Evolutionary conservation across 495 filamentous ascomycete species (phyloP).

Genomic region (Apodospora peruviana): DNA sequence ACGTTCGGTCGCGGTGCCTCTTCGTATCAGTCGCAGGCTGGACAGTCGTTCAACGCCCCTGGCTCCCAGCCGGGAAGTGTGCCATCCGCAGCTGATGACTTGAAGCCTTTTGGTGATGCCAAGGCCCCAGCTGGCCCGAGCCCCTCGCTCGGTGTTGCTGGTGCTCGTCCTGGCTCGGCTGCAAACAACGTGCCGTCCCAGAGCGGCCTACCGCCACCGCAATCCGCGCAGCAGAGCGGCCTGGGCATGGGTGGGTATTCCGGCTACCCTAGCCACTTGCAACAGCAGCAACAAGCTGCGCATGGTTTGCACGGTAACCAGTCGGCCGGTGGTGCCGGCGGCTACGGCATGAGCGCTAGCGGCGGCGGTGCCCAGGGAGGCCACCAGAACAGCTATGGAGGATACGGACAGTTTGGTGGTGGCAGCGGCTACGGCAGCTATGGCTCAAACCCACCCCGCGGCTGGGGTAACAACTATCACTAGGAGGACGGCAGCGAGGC

Average conservation of each 20-base stretch:
- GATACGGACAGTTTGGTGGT: constrained; percentile 50
- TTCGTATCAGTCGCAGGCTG: constrained; percentile 55
- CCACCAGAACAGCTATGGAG: constrained; percentile 56
- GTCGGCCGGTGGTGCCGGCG: constrained; percentile 50
- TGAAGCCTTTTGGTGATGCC: constrained; percentile 68
- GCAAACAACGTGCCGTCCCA: constrained; percentile 67
- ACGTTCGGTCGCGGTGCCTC: constrained; percentile 66
- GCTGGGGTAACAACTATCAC: constrained; percentile 70
- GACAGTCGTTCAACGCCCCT: constrained; percentile 61
- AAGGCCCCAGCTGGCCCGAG: constrained; percentile 72
- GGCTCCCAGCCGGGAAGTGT: constrained; percentile 47
- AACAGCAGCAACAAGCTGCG: too few species aligned
- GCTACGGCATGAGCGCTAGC: constrained; percentile 62
- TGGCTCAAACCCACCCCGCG: constrained; percentile 48
- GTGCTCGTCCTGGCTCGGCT: constrained; percentile 78
- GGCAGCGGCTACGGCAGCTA: constrained; percentile 51
- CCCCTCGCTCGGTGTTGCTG: constrained; percentile 75
- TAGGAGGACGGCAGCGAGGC: too few species aligned
- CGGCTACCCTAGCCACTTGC: constrained; percentile 68
- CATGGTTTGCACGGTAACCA: constrained; percentile 59
- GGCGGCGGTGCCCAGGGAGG: constrained; percentile 44
- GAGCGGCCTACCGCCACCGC: constrained; percentile 66
- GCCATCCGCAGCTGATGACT: constrained; percentile 52
- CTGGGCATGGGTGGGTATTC: constrained; percentile 57
- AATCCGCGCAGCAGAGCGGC: constrained; percentile 53